phyloP scores from a whole-genome alignment of 805 yeast species.

The Spathaspora arborariae region DNA sequence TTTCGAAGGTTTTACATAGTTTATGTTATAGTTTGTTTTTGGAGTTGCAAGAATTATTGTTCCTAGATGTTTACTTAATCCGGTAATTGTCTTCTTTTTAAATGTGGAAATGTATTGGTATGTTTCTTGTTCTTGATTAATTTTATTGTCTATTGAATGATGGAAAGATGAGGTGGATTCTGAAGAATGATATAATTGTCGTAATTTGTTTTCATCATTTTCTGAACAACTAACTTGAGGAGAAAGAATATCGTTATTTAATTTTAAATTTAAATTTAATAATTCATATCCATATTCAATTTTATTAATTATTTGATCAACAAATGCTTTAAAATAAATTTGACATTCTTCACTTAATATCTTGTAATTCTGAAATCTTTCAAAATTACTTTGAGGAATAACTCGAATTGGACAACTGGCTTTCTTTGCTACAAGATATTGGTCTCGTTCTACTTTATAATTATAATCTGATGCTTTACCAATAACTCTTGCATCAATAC shows the following conservation, averaged over 20 bases:
- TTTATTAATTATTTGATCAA: slow-evolving; percentile 25
- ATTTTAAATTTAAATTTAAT: slow-evolving; percentile 9
- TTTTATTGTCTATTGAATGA: slow-evolving; percentile 7
- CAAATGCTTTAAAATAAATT: slow-evolving; percentile 32
- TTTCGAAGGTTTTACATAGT: slow-evolving; percentile 30
- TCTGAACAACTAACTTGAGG: slow-evolving; percentile 3
- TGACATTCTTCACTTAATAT: slow-evolving; percentile 15
- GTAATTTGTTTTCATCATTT: slow-evolving; percentile 15
- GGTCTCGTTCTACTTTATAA: slow-evolving; percentile 18
- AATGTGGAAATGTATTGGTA: slow-evolving; percentile 31
- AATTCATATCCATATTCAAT: slow-evolving; percentile 20
- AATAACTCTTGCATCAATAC: slow-evolving; percentile 37
- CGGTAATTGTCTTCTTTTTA: slow-evolving; percentile 33
- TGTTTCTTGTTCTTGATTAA: slow-evolving; percentile 17
- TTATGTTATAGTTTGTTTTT: slow-evolving; percentile 21
- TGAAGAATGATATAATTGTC: slow-evolving; percentile 26
- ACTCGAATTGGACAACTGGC: slow-evolving; percentile 31
- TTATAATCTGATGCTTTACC: slow-evolving; percentile 37
- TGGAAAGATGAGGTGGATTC: neutral
- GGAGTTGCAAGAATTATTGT: slow-evolving; percentile 34
- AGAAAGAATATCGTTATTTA: slow-evolving; percentile 6
- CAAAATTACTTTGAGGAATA: slow-evolving; percentile 26
- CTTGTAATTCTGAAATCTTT: slow-evolving; percentile 12
- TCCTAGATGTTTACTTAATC: slow-evolving; percentile 26
- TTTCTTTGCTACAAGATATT: slow-evolving; percentile 36